Evolutionary conservation across 495 filamentous ascomycete species (phyloP), one percentile per base, ranked within the genome.

Genomic region (Symbiotaphrina buchneri): DNA sequence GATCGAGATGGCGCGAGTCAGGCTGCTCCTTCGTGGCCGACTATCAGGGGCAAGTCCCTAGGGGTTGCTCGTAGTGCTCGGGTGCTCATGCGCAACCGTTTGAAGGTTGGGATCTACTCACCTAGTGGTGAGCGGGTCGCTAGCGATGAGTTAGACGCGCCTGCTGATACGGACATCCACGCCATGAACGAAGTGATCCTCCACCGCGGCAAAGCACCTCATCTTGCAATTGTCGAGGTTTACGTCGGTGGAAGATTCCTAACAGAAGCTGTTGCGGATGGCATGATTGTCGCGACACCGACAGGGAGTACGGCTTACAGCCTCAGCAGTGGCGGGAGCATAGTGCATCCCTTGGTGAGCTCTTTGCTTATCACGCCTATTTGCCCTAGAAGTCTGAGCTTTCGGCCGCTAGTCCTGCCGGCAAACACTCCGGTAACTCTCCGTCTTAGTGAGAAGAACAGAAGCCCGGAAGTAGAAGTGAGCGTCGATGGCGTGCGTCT

Each of bases 161-260:
- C 47, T 39, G 39, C 46, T 29, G 14, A 45, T 4, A 45, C 38
- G 27, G 71, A 64, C 21, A 62, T 82, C 3, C 84, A 91, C 46
- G 87, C 87, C 29, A 78, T 95, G 55, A 97, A 97, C 46, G 87
- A 97, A 46, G 63, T 97, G 5, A 74, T 87, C 18, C 71, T 97
- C 28, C 90, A 97, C 45, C 76, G 87, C 10, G 87, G 87, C 30
- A 63, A 70, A 22, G 72, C 80, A 36, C 80, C 87, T 0, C 87
- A 97, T 51, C 65, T 97, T 1, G 77, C 81, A 6, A 74, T 92
- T 35, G 66, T 97, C 38, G 78, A 85, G 37, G 74, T 97, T 23
- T 87, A 63, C 45, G 67, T 95, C 21, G 79, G 78, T 35, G 69
- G 71, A 6, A 71, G 80, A 30, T 82, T 82, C 40, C 56, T 97